These are phyloP conservation scores for Alternaria ethzedia DNA, from an alignment of 2,329 filamentous ascomycete species.

Conservation along the genomic window DNA sequence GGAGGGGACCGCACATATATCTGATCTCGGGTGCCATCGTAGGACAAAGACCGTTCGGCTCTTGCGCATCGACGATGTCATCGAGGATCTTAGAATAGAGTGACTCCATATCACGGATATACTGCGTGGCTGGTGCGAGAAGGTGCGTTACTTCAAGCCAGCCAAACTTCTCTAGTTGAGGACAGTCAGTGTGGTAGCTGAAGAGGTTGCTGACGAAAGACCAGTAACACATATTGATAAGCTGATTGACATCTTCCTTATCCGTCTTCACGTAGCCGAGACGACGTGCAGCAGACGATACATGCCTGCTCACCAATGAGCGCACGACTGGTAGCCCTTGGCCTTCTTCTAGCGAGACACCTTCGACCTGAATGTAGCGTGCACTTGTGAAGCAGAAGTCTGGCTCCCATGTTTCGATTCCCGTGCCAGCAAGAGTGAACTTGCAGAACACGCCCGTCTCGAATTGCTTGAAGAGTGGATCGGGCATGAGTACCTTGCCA, in stretches of 20 bases:
- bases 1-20: conserved; percentile 58
- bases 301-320: conserved; percentile 47
- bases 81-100: conserved; percentile 57
- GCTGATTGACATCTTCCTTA: conserved; percentile 51
- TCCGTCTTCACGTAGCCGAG: conserved; percentile 50
- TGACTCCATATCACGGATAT: conserved; percentile 54
- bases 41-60: conserved; percentile 53
- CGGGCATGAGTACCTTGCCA: conserved; percentile 50
- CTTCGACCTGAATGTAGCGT: conserved; percentile 52
- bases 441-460: conserved; percentile 51
- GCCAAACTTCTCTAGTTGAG: conserved; percentile 53
- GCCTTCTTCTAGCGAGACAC: conserved; percentile 36
- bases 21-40: conserved; percentile 57
- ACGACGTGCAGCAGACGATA: conserved; percentile 49
- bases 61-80: conserved; percentile 56
- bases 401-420: conserved; percentile 47
- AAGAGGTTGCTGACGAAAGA: conserved; percentile 47
- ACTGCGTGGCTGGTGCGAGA: conserved; percentile 47
- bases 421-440: conserved; percentile 42
- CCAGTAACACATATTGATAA: conserved; percentile 56
- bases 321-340: conserved; percentile 41
- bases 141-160: conserved; percentile 58
- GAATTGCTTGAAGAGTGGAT: conserved; percentile 50
- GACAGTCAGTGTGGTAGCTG: conserved; percentile 54
- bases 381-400: conserved; percentile 54